Evolutionary conservation across 164 flowering plant genomes (phyloP).

Genomic region (Berberis thunbergii): DNA sequence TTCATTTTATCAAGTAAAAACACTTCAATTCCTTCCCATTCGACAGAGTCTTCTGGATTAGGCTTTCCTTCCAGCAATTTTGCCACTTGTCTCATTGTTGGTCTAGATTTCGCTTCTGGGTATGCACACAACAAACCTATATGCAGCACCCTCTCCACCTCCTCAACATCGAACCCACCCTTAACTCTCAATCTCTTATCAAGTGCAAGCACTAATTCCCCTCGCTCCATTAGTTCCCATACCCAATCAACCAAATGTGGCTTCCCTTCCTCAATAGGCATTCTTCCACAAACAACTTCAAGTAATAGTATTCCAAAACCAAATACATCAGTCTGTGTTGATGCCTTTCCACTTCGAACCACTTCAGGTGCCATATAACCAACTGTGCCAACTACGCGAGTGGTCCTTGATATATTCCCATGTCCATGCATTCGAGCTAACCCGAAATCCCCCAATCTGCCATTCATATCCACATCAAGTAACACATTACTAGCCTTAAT

Average conservation of each 20-base stretch:
- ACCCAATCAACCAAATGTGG: slow-evolving; percentile 41
- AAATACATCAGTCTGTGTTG: slow-evolving; percentile 47
- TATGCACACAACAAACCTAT: slow-evolving; percentile 52
- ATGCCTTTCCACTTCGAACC: slow-evolving; percentile 41
- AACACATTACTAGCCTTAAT: slow-evolving; percentile 68
- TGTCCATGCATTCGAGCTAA: slow-evolving; percentile 54
- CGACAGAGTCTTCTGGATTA: slow-evolving; percentile 16
- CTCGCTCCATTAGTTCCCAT: slow-evolving; percentile 26
- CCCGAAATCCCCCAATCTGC: slow-evolving; percentile 63
- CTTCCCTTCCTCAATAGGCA: slow-evolving; percentile 52
- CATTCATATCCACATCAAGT: slow-evolving; percentile 59
- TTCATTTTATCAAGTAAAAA: slow-evolving; percentile 23
- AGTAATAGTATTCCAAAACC: slow-evolving; percentile 50
- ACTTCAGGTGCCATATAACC: slow-evolving; percentile 70
- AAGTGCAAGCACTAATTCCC: slow-evolving; percentile 24
- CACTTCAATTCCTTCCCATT: slow-evolving; percentile 27
- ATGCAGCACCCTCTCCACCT: slow-evolving; percentile 36
- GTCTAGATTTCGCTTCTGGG: slow-evolving; percentile 39
- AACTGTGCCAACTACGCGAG: slow-evolving; percentile 53
- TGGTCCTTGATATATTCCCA: slow-evolving; percentile 31
- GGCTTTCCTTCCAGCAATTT: slow-evolving; percentile 38
- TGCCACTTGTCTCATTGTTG: slow-evolving; percentile 60
- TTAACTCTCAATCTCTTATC: slow-evolving; percentile 26
- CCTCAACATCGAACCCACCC: slow-evolving; percentile 33
- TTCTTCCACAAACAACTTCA: slow-evolving; percentile 56